Base-by-base conservation (phyloP, 2,329 filamentous ascomycete genomes). In the Penicillium sp. region DNA sequence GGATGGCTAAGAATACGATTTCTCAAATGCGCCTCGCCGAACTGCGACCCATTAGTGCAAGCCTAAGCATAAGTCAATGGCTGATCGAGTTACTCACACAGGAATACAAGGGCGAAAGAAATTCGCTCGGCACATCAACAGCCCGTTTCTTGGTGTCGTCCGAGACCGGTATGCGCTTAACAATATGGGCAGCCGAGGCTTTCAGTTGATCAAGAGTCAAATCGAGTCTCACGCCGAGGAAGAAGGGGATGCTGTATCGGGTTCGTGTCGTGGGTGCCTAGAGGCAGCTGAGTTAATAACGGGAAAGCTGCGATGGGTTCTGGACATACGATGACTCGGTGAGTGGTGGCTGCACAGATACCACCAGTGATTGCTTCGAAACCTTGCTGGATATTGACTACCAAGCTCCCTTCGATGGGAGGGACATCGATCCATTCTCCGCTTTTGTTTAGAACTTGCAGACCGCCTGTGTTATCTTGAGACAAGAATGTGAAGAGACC, bases 331-430 rank as follows among this genome's bases (percentile, higher is more conserved):
- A 71, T 65, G 2, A 74, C 71, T 1, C 71, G 66, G 58, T 74
- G 71, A 0, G 71, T 74, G 1, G 71, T 74, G 8, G 70, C 69
- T 10, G 79, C 75, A 60, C 81, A 83, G 2, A 83, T 77, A 3
- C 82, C 82, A 11, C 77, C 79, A 0, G 82, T 84, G 45, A 84
- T 69, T 0, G 82, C 82, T 60, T 84, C 82, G 52, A 84, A 77
- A 0, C 82, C 82, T 60, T 84, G 82, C 51, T 71, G 69, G 16
- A 80, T 78, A 46, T 80, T 80, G 49, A 80, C 73, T 0, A 80
- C 77, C 36, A 80, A 67, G 7, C 76, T 76, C 0, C 74, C 76
- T 9, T 72, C 67, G 6, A 79, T 67, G 0, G 77, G 77, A 24
- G 70, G 68, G 6, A 75, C 78, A 44, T 77, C 71, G 16, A 80